Conservation (phyloP, 2,329 filamentous ascomycete genomes). For the Fusarium sulawesiense region DNA sequence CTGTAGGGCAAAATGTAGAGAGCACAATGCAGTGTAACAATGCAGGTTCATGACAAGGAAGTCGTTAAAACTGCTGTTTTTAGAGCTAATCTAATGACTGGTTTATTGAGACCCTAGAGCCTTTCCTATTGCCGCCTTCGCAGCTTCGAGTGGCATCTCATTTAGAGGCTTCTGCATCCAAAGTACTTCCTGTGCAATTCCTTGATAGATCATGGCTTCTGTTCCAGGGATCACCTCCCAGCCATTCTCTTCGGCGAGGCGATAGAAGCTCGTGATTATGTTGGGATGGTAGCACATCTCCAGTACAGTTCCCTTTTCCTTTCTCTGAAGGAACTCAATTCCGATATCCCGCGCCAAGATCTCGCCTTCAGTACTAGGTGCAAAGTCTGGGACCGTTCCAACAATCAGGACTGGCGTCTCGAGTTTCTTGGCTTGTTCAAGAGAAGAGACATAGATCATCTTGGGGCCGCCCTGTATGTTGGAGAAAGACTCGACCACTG, state of each 20-base stretch:
- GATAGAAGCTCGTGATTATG: neutral
- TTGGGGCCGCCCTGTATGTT: neutral
- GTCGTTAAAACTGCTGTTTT: too few species aligned
- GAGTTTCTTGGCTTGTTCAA: neutral
- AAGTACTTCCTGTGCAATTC: neutral
- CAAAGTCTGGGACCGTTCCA: neutral
- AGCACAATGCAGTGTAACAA: neutral
- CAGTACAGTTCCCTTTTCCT: neutral
- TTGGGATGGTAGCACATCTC: conserved; percentile 8
- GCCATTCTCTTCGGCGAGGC: neutral
- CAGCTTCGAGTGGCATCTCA: conserved; percentile 6
- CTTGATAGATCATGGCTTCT: neutral
- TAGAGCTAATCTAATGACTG: too few species aligned
- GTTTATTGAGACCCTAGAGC: neutral
- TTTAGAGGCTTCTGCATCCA: neutral
- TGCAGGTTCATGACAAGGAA: neutral
- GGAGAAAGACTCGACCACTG: neutral
- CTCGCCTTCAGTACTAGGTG: neutral
- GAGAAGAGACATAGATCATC: neutral
- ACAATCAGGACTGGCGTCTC: neutral
- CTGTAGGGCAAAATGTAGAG: neutral
- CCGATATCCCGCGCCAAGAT: neutral
- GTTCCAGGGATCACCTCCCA: neutral
- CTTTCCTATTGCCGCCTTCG: neutral
- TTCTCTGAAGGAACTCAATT: neutral